Evolutionary conservation across 164 flowering plant species (phyloP), one percentile per base, ranked within the genome.

Genomic region (Houttuynia cordata): DNA sequence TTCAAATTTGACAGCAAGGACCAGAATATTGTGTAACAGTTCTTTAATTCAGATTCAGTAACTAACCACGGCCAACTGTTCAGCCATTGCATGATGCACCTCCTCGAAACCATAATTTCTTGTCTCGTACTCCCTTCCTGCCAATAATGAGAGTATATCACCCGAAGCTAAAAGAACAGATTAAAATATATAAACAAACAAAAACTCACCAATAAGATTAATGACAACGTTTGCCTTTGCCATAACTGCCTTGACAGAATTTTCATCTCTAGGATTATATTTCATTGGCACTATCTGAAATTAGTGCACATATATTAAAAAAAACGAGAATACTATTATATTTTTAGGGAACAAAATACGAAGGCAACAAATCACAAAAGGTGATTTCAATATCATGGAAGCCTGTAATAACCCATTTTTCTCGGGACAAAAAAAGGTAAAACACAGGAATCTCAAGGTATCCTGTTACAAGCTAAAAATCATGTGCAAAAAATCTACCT

Each of bases 181-280:
- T 37, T 10, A 19, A 23, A 56, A 56, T 49, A 20, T n/a, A n/a
- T n/a, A n/a, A n/a, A n/a, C n/a, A n/a, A 24, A 62, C 61, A 45
- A 58, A 23, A 23, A 52, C 71, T 57, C 68, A 90, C 97, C 99
- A 73, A 93, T 84, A 56, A 93, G 99, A 75, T 93, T 93, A 62
- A 93, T 67, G 53, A 93, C 99, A 75, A 93, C 95, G 75, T 93
- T 90, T 42, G 99, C 96, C 77, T 90, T 93, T 22, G 97, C 97
- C 99, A 93, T 90, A 4, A 82, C 96, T 51, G 99, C 99, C 73
- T 90, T 93, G 60, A 93, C 71, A 14, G 99, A 90, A 61, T 68
- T 64, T 76, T 90, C 99, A 80, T 93, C 96, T 68, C 97, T 80
- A 59, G 97, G 99, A 62, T 90, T 70, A 70, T 79, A 93, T 77